Conservation (phyloP, 2,329 filamentous ascomycete species). For the Clarireedia homoeocarpa region DNA sequence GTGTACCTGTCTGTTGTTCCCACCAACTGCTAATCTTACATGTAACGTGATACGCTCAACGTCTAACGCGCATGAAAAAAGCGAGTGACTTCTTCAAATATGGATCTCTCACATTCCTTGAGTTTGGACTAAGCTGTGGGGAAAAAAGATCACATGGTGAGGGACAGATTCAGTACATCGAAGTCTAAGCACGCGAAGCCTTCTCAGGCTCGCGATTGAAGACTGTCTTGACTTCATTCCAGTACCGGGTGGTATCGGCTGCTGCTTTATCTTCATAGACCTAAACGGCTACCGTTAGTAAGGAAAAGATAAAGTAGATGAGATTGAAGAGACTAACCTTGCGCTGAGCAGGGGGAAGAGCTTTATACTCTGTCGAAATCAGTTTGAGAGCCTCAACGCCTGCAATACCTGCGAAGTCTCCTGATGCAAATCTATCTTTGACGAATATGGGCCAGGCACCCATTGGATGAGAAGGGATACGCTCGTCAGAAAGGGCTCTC, state of each 20-base stretch:
- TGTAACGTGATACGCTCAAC: too few relatives aligned
- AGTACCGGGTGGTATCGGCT: constrained; percentile 25
- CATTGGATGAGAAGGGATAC: constrained; percentile 38
- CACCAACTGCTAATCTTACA: too few relatives aligned
- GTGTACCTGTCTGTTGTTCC: too few relatives aligned
- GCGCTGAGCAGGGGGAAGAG: constrained; percentile 37
- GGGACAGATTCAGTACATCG: too few relatives aligned
- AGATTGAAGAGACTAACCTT: constrained; percentile 25
- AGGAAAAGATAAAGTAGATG: too few relatives aligned
- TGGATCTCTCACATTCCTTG: too few relatives aligned
- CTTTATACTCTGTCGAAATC: constrained; percentile 40
- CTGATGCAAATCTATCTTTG: constrained; percentile 35
- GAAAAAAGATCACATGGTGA: too few relatives aligned
- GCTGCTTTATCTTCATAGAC: constrained; percentile 19
- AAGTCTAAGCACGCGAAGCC: not conserved
- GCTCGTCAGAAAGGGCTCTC: constrained; percentile 42
- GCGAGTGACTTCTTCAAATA: too few relatives aligned
- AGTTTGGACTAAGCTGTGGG: too few relatives aligned
- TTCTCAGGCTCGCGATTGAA: not conserved
- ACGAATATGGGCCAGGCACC: constrained; percentile 37
- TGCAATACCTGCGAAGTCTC: constrained; percentile 42
- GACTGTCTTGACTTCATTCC: constrained; percentile 4
- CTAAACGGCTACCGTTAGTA: too few relatives aligned
- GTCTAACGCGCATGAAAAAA: too few relatives aligned
- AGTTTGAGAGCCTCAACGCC: constrained; percentile 34